phyloP scores from a whole-genome alignment of 225 moss, liverwort and hornwort species.

The Lunularia cruciata region DNA sequence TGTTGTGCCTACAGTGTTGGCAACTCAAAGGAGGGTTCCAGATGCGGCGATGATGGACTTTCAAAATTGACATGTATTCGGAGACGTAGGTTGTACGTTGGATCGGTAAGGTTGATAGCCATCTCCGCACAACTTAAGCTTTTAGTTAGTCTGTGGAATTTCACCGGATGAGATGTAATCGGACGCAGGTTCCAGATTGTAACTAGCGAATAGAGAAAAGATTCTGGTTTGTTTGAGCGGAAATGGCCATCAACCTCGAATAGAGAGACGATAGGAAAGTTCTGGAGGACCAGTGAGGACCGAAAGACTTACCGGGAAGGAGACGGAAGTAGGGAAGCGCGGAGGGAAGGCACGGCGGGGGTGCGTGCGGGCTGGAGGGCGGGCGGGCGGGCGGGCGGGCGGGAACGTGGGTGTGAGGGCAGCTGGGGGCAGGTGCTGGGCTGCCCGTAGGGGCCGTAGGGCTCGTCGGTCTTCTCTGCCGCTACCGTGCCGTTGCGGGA shows the following conservation, averaged over 20 bases:
- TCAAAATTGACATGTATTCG: not conserved
- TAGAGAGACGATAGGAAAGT: not conserved
- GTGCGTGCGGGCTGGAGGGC: not conserved
- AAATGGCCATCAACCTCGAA: no score
- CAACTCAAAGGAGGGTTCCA: not conserved
- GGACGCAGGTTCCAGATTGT: no score
- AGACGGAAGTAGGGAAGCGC: not conserved
- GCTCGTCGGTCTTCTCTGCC: slow-evolving; percentile 9
- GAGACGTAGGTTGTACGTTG: not conserved
- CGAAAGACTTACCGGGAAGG: not conserved
- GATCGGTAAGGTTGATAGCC: not conserved
- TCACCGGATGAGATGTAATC: no score
- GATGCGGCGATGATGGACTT: not conserved
- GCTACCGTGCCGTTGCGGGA: slow-evolving; percentile 3
- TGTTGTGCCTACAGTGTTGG: not conserved
- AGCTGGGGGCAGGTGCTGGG: slow-evolving; percentile 2
- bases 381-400: no score
- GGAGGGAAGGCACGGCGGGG: not conserved
- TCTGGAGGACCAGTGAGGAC: not conserved
- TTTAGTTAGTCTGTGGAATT: no score
- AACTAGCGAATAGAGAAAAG: no score
- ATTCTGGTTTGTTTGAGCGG: no score
- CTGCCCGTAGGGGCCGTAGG: slow-evolving; percentile 4
- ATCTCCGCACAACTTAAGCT: no score
- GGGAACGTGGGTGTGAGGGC: not conserved